phyloP scores from a whole-genome alignment of 352 stramenopile genomes.

The Paralagenidium karlingii region DNA sequence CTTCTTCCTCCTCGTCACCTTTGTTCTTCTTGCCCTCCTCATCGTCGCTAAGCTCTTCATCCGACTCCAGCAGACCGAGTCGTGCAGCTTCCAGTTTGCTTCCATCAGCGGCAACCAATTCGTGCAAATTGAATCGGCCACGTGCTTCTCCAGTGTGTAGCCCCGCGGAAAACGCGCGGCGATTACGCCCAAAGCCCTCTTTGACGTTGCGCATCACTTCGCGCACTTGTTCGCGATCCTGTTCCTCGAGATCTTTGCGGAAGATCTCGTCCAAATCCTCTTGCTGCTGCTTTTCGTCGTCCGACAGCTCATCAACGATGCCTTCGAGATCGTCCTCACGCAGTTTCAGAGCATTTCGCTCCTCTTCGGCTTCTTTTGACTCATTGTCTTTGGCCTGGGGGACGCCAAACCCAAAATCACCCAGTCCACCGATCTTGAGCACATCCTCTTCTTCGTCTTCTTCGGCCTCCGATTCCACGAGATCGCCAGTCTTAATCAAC shows the following conservation, averaged over 20 bases:
- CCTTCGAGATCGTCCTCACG: constrained; percentile 69
- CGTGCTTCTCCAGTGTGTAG: constrained; percentile 37
- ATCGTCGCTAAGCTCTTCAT: constrained; percentile 57
- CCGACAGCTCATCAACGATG: constrained; percentile 79
- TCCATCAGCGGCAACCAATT: constrained; percentile 69
- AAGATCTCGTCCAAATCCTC: constrained; percentile 66
- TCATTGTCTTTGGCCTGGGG: constrained; percentile 49
- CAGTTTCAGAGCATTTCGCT: constrained; percentile 57
- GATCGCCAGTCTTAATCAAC: constrained; percentile 31
- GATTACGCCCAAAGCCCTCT: constrained; percentile 76
- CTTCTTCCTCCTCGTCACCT: constrained; percentile 19
- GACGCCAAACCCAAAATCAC: constrained; percentile 79
- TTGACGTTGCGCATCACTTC: constrained; percentile 85
- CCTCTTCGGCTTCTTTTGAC: constrained; percentile 64
- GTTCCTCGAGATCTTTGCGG: constrained; percentile 46
- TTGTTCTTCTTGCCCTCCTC: constrained; percentile 24
- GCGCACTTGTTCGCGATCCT: constrained; percentile 59
- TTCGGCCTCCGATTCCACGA: constrained; percentile 75
- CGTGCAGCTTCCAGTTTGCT: constrained; percentile 64
- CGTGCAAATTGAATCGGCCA: constrained; percentile 72
- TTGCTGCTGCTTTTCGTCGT: constrained; percentile 56
- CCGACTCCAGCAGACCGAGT: constrained; percentile 61
- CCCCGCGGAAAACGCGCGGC: constrained; percentile 48
- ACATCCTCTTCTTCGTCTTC: constrained; percentile 79
- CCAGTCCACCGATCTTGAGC: constrained; percentile 66